phyloP scores from a whole-genome alignment of 805 yeast genomes.

The Grigorovia humatica region DNA sequence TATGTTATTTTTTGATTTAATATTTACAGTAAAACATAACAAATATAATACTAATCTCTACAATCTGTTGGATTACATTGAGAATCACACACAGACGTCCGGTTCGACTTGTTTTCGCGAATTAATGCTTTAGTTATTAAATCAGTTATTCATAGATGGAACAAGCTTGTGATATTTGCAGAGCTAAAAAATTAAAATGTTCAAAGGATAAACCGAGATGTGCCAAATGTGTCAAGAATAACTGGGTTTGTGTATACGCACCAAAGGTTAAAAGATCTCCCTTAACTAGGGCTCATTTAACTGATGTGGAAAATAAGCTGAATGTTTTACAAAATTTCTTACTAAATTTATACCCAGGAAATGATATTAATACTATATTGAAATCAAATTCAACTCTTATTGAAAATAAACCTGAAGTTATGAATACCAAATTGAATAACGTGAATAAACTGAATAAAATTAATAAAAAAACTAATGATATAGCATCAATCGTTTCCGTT shows the following conservation, averaged over 20 bases:
- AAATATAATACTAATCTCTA: no score
- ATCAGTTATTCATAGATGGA: conserved; percentile 6
- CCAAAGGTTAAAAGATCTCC: conserved; percentile 75
- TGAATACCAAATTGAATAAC: no score
- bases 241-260: conserved; percentile 68
- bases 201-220: conserved; percentile 72
- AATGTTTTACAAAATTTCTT: conserved; percentile 37
- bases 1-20: no score
- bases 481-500: not conserved
- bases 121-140: not conserved
- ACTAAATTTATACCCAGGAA: conserved; percentile 35
- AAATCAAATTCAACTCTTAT: not conserved
- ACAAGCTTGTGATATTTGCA: conserved; percentile 64
- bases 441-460: no score
- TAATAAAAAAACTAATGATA: no score
- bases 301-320: conserved; percentile 57
- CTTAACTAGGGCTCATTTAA: conserved; percentile 67
- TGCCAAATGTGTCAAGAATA: conserved; percentile 58
- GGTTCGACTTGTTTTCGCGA: no score
- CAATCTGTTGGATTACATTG: no score
- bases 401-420: no score
- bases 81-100: no score
- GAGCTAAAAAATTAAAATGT: conserved; percentile 70
- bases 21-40: no score
- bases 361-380: conserved; percentile 32